phyloP scores from a whole-genome alignment of 2,329 filamentous ascomycete genomes.

The Fusarium sororula region DNA sequence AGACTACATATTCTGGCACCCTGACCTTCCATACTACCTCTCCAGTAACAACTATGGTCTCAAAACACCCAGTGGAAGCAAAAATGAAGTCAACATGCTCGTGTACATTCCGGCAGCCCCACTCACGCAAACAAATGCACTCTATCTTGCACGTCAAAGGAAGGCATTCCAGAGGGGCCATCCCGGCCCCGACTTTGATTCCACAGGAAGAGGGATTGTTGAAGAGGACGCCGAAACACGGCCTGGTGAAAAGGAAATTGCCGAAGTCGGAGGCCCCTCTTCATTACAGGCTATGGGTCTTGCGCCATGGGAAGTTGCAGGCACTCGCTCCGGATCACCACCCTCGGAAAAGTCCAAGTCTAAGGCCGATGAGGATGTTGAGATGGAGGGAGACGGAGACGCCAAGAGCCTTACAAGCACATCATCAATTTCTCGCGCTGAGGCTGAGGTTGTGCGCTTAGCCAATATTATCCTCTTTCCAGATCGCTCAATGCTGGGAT shows the following conservation, averaged over 20 bases:
- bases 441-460: constrained; percentile 62
- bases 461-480: constrained; percentile 68
- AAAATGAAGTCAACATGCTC: constrained; percentile 57
- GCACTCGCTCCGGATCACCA: constrained; percentile 44
- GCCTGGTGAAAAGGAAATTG: constrained; percentile 61
- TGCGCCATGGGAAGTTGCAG: constrained; percentile 57
- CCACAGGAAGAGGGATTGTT: constrained; percentile 57
- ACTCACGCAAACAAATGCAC: constrained; percentile 65
- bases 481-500: constrained; percentile 53
- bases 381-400: constrained; percentile 39
- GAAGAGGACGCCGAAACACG: constrained; percentile 61
- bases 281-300: constrained; percentile 68
- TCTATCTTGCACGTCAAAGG: constrained; percentile 65
- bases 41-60: constrained; percentile 50
- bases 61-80: constrained; percentile 40
- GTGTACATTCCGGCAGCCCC: constrained; percentile 65
- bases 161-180: constrained; percentile 66
- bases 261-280: constrained; percentile 58
- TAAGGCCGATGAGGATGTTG: constrained; percentile 42
- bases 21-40: constrained; percentile 66
- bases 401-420: constrained; percentile 40
- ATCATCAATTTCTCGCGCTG: constrained; percentile 50
- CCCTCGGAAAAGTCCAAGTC: constrained; percentile 33
- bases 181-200: constrained; percentile 65
- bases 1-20: constrained; percentile 69